Conservation (phyloP, 768 basidiomycete genomes). For the Multifurca ochricompacta region DNA sequence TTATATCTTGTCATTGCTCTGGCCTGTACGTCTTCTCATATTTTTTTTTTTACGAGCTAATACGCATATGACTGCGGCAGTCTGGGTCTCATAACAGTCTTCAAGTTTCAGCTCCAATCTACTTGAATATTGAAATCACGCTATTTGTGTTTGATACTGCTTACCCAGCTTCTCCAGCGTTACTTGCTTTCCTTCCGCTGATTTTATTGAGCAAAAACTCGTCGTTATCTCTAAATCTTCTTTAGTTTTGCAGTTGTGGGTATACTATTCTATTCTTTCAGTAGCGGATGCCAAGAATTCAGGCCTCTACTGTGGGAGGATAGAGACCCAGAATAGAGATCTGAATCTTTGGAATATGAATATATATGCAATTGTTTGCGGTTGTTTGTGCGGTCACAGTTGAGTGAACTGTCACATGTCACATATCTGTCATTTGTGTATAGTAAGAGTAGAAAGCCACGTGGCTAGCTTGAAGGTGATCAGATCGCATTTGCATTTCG, state of each 20-base stretch:
- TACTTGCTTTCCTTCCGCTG: neutral
- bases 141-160: too few relatives aligned
- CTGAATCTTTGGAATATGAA: neutral
- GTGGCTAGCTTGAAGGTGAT: too few relatives aligned
- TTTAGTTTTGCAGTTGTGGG: neutral
- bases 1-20: conserved; percentile 78
- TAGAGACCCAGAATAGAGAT: neutral
- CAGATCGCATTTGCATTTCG: too few relatives aligned
- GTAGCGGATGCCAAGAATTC: neutral
- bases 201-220: neutral
- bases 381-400: too few relatives aligned
- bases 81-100: conserved; percentile 37
- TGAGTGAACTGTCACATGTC: too few relatives aligned
- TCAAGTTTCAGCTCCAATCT: neutral
- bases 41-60: neutral
- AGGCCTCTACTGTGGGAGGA: conserved; percentile 4
- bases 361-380: too few relatives aligned
- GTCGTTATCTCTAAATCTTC: neutral
- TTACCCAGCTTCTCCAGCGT: too few relatives aligned
- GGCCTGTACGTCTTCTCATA: conserved; percentile 46
- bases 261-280: neutral
- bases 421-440: too few relatives aligned
- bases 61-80: conserved; percentile 21
- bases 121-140: neutral
- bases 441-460: too few relatives aligned